phyloP scores from a whole-genome alignment of 225 moss, liverwort and hornwort species.

The Marchantia paleacea region DNA sequence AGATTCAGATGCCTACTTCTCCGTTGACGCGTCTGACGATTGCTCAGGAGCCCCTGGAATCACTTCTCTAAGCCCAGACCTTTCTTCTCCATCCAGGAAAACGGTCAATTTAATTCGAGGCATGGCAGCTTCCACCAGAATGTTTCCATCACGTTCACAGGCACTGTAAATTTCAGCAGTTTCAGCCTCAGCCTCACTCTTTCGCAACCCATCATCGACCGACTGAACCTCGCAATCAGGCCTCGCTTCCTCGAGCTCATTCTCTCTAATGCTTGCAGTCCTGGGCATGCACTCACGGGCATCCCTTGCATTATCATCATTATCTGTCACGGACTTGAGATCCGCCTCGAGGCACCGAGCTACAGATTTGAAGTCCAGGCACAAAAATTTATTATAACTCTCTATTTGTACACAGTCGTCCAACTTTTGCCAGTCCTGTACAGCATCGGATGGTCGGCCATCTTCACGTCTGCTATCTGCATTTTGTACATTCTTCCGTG shows the following conservation, averaged over 20 bases:
- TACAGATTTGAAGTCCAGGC: neutral
- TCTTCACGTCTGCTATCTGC: neutral
- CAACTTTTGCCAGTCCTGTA: neutral
- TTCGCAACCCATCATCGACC: neutral
- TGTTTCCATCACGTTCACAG: neutral
- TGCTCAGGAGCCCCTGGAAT: neutral
- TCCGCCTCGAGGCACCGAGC: neutral
- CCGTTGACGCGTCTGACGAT: constrained; percentile 1
- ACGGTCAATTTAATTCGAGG: neutral
- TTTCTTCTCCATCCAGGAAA: neutral
- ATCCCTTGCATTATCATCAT: neutral
- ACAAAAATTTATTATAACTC: neutral
- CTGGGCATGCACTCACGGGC: neutral
- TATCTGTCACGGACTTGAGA: neutral
- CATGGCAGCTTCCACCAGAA: neutral
- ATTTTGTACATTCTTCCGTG: neutral
- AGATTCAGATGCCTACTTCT: constrained; percentile 8
- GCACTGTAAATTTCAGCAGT: neutral
- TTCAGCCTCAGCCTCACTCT: neutral
- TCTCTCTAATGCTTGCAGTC: neutral
- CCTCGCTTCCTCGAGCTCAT: neutral
- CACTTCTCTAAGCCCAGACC: constrained; percentile 1
- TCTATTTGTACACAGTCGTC: neutral
- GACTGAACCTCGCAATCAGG: neutral
- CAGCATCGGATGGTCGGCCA: too few relatives aligned